A percentile compares a stretch with the other conserved stretches of the same genome.
phyloP scores from a whole-genome alignment of 352 stramenopile genomes.

The Globisporangium cylindrosporum region DNA sequence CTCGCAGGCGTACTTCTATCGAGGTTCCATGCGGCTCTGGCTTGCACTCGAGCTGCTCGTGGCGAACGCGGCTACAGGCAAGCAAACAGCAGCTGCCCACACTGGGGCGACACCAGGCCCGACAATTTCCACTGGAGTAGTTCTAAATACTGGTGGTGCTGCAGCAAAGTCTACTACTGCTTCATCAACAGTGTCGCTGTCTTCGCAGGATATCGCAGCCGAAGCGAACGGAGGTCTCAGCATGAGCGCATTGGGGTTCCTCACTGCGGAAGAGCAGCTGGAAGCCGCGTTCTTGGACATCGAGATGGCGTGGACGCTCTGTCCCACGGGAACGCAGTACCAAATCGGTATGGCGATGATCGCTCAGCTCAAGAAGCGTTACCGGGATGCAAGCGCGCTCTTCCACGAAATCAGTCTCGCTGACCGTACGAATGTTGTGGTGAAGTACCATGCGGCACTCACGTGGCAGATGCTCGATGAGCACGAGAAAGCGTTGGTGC shows the following conservation, averaged over 20 bases:
- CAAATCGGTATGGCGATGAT: constrained; percentile 79
- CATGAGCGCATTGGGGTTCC: constrained; percentile 16
- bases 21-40: constrained; percentile 60
- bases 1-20: constrained; percentile 74
- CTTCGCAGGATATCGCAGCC: constrained; percentile 4
- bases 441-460: constrained; percentile 65
- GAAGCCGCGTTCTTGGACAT: constrained; percentile 73
- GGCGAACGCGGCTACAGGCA: background rate
- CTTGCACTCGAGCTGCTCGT: constrained; percentile 49
- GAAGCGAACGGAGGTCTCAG: constrained; percentile 17
- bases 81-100: background rate
- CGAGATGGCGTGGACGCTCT: constrained; percentile 70
- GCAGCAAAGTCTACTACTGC: background rate
- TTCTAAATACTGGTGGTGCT: background rate
- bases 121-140: background rate
- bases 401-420: constrained; percentile 33
- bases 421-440: constrained; percentile 41
- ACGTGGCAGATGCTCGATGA: constrained; percentile 48
- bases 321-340: constrained; percentile 38
- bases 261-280: constrained; percentile 47
- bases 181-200: background rate
- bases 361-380: constrained; percentile 51
- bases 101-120: background rate
- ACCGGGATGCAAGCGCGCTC: constrained; percentile 34
- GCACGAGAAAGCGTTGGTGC: constrained; percentile 38